Evolutionary conservation across 768 basidiomycete species (phyloP).

Genomic region (Leucocoprinus leucothites): DNA sequence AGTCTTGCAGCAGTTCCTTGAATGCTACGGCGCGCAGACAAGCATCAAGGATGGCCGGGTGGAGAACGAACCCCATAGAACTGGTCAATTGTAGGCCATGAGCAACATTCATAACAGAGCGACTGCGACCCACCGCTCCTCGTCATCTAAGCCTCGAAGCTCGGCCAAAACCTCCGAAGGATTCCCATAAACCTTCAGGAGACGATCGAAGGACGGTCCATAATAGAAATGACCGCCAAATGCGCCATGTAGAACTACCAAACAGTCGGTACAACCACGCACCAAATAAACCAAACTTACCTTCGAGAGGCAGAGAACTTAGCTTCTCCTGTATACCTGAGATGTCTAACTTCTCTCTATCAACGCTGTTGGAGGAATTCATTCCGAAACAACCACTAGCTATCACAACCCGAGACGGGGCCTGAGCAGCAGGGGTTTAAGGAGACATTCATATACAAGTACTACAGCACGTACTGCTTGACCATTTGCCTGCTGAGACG

Average conservation of each 20-base stretch:
- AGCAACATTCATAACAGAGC: neutral
- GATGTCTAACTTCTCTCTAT: neutral
- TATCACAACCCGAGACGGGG: neutral
- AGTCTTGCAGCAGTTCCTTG: conserved; percentile 25
- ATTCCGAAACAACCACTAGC: neutral
- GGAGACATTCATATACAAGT: neutral
- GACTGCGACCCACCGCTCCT: neutral
- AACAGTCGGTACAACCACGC: too few relatives aligned
- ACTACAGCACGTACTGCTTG: neutral
- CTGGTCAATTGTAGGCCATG: conserved; percentile 14
- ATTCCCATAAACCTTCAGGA: neutral
- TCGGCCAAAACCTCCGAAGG: neutral
- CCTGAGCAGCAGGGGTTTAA: neutral
- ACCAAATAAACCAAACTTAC: neutral
- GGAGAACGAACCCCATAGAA: conserved; percentile 24
- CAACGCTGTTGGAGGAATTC: neutral
- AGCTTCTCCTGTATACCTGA: neutral
- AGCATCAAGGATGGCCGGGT: conserved; percentile 35
- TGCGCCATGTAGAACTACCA: neutral
- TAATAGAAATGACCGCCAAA: neutral
- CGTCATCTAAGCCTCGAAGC: neutral
- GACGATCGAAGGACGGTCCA: neutral
- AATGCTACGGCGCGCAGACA: conserved; percentile 30
- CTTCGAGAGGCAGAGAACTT: neutral
- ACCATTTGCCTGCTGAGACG: neutral